Evolutionary conservation across 2,329 filamentous ascomycete genomes (phyloP), one percentile per base, ranked within the genome.

Genomic region (Gnomoniopsis smithogilvyi): DNA sequence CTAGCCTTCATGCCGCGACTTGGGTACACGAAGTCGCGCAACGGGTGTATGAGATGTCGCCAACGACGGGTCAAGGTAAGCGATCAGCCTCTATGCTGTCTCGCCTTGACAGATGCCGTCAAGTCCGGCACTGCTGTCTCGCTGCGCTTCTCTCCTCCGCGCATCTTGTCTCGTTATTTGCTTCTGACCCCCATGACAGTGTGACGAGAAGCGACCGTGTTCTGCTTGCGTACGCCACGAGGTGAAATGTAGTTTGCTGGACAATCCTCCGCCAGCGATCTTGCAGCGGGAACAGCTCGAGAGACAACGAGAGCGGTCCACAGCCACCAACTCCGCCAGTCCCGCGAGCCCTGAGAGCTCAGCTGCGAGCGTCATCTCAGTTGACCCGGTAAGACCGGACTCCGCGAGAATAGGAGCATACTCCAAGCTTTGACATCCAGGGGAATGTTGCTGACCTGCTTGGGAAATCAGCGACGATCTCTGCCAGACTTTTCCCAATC

Each of bases 361-460:
- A 66, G 70, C 19, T 66, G 69, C 52, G 68, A 73, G 61, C 26
- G 43, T 56, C 41, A 56, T 43, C 30, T 49, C 58, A 1, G 47
- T 51, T n/a, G 58, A 60, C 19, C 54, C 55, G 55, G 58, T 60
- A 60, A 52, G 58, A 36, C 33, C 45, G 22, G 7, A 11, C 45
- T 45, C 45, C 38, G 24, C 7, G 21, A 17, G 21, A 36, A 47
- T 10, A 8, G 19, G 22, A 15, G 26, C 12, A 24, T 10, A 10
- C 19, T 15, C 11, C 11, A 33, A 11, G 19, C 21, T 48, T 24
- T 48, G 30, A 17, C 47, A 49, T 21, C 22, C n/a, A 19, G 33
- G 36, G 30, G 30, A 43, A 52, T 56, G 58, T 56, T 52, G 47
- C 24, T 51, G 49, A 26, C 36, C 7, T 51, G 26, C 36, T 22